These are phyloP conservation scores for Zhuliangozyma blackwelliae DNA, from an alignment of 1,139 yeast genomes.

Conservation along the genomic window DNA sequence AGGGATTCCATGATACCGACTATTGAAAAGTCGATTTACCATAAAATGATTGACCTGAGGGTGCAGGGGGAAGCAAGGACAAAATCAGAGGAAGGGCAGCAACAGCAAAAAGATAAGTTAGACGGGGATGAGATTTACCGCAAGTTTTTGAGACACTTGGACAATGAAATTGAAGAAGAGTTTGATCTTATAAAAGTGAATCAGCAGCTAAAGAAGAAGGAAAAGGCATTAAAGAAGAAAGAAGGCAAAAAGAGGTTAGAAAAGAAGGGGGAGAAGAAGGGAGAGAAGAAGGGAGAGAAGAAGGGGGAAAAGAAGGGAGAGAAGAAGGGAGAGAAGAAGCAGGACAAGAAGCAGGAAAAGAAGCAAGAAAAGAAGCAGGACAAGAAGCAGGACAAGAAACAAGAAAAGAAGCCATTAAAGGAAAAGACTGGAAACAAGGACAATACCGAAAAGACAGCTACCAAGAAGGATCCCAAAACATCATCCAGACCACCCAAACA, in stretches of 20 bases:
- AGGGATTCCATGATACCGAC: conserved; percentile 22
- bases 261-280: conserved; percentile 5
- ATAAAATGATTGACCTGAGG: conserved; percentile 16
- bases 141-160: conserved; percentile 8
- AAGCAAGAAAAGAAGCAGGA: conserved; percentile 1
- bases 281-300: conserved; percentile 3
- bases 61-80: neutral
- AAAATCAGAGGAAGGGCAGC: neutral
- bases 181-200: conserved; percentile 12
- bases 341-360: neutral
- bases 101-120: conserved; percentile 8
- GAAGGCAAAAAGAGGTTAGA: conserved; percentile 4
- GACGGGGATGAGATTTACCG: conserved; percentile 11
- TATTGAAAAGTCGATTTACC: conserved; percentile 20
- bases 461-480: neutral
- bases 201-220: conserved; percentile 5
- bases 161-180: conserved; percentile 8
- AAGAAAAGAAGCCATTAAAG: neutral
- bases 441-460: neutral
- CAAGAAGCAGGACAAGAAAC: neutral
- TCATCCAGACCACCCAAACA: no score
- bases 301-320: neutral
- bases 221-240: conserved; percentile 8
- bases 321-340: conserved; percentile 1
- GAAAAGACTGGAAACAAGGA: neutral